Evolutionary conservation across 192 early-diverging fungal species (phyloP), one percentile per base, ranked within the genome.

Genomic region (Coemansia sp.): DNA sequence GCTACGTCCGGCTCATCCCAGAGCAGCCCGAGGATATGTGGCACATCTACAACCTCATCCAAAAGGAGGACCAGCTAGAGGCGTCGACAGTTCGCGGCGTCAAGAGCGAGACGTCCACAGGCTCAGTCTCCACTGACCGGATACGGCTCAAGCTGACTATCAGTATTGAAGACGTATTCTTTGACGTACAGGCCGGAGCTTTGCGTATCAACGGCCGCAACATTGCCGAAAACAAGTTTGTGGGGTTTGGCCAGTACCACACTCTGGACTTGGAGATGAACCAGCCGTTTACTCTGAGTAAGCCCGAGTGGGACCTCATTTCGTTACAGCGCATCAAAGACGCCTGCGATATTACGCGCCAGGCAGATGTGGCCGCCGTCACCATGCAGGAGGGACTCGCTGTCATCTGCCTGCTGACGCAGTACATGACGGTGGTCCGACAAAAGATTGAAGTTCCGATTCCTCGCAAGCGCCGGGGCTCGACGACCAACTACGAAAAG

Each of bases 1-100:
- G 97, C 39, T 89, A 70, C 66, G 89, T 98, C 31, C 92, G 88
- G 3, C 85, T 99, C 47, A 85, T 88, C 43, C 91, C 96, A 1
- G 95, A 98, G 72, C 94, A 98, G 69, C 77, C 90, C 58, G 96
- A 99, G 68, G 98, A 99, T 81, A 95, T 99, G 93, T 99, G 98
- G 96, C 95, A 97, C 82, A 87, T 92, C 39, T 96, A 97, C 84
- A 95, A 92, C 75, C 87, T 93, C 34, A 91, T 99, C 63, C 84
- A 90, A 34, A 86, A 90, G 67, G 92, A 91, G 63, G 98, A 99
- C 88, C 84, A 86, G 65, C 87, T 99, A 53, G 87, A 92, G 73
- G 93, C 94, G 12, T 89, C 93, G 10, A 96, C 96, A 16, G 87
- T 97, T 66, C 94, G 95, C 18, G 90, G 95, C 9, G 90, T 99